A percentile compares a stretch with the other conserved stretches of the same genome.
Conservation (phyloP, 345 rosid genomes). For the Dipteronia dyeriana region DNA sequence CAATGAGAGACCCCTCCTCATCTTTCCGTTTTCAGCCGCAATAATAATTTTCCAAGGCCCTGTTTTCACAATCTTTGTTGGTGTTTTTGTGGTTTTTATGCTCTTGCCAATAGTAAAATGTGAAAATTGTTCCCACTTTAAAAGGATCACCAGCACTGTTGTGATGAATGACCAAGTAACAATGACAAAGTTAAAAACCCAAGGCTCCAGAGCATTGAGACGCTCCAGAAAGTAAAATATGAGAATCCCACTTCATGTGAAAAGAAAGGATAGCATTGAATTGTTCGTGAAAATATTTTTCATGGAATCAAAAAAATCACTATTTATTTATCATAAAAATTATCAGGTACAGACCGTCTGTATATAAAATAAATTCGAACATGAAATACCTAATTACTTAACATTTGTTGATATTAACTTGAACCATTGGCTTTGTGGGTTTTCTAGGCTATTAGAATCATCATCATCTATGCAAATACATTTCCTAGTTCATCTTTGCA, state of each 20-base stretch:
- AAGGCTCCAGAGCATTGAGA: background rate
- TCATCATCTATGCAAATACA: slow-evolving; percentile 39
- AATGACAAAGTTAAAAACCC: background rate
- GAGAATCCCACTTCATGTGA: too few species aligned
- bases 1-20: slow-evolving; percentile 4
- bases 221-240: background rate
- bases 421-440: slow-evolving; percentile 46
- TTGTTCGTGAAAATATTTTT: too few species aligned
- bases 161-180: background rate
- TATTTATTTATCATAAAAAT: too few species aligned
- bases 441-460: slow-evolving; percentile 24
- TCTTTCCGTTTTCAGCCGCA: slow-evolving; percentile 22
- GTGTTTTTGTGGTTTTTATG: background rate
- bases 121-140: background rate
- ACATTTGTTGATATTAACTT: slow-evolving; percentile 26
- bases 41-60: slow-evolving; percentile 12
- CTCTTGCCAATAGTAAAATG: background rate
- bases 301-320: too few species aligned
- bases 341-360: background rate
- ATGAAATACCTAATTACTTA: background rate
- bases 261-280: too few species aligned
- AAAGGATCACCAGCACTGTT: background rate
- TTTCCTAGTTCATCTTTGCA: slow-evolving; percentile 18
- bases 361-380: too few species aligned
- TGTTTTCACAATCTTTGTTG: slow-evolving; percentile 11